These are phyloP conservation scores for Epichloe scottii DNA, from an alignment of 2,329 filamentous ascomycete genomes.

Conservation along the genomic window DNA sequence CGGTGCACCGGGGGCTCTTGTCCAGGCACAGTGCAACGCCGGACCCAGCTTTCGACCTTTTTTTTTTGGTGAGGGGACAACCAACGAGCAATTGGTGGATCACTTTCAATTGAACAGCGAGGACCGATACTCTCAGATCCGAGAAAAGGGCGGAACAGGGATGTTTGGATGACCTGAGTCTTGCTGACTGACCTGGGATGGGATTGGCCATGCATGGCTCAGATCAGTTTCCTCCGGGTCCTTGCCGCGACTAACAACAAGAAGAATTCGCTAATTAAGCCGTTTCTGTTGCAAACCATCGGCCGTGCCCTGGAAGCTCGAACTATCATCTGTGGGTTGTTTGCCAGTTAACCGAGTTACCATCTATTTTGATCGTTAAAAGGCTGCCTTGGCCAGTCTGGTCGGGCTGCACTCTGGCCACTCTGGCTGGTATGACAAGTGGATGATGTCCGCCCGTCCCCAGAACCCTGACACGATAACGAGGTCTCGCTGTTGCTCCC, in stretches of 20 bases:
- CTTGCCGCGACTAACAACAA: not conserved
- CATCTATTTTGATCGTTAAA: too few relatives aligned
- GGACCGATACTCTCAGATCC: not conserved
- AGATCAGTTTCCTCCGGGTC: not conserved
- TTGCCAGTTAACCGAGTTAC: too few relatives aligned
- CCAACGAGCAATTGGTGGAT: conserved; percentile 4
- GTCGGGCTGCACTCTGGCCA: not conserved
- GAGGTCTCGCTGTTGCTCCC: not conserved
- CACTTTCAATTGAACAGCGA: not conserved
- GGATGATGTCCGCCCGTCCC: not conserved
- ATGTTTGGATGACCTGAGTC: not conserved
- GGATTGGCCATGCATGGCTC: not conserved
- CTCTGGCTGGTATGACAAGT: not conserved
- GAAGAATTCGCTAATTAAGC: not conserved
- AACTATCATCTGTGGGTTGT: too few relatives aligned
- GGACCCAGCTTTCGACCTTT: not conserved
- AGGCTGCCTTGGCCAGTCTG: too few relatives aligned
- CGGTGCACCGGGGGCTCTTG: not conserved
- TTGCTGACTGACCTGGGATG: not conserved
- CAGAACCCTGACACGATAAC: not conserved
- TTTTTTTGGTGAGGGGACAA: not conserved
- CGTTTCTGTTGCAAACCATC: too few relatives aligned
- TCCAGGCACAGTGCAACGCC: not conserved
- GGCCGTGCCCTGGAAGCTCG: not conserved
- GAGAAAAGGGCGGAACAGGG: conserved; percentile 6